These are phyloP conservation scores for Penicillium crystallinum DNA, from an alignment of 495 filamentous ascomycete species.

Conservation along the genomic window DNA sequence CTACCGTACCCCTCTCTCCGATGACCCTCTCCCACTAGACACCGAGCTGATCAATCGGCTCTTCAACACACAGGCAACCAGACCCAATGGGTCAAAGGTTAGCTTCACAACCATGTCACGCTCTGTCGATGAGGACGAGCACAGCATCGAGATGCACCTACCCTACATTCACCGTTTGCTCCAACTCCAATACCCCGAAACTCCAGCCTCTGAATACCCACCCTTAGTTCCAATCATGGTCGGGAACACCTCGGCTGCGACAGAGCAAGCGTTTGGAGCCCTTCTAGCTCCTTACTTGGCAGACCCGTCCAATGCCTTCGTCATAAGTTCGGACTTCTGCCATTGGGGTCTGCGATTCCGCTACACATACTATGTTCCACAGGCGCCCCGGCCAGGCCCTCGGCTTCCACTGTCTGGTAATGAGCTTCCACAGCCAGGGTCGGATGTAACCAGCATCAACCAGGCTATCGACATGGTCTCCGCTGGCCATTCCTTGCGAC, in stretches of 20 bases:
- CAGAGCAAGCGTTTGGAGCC: constrained; percentile 64
- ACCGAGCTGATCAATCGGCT: constrained; percentile 58
- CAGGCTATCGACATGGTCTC: constrained; percentile 28
- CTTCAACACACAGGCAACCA: constrained; percentile 40
- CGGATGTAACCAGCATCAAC: constrained; percentile 18
- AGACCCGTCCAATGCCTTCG: constrained; percentile 72
- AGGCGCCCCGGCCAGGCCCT: constrained; percentile 38
- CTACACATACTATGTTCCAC: constrained; percentile 75
- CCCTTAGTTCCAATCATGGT: constrained; percentile 83
- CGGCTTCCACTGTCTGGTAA: constrained; percentile 37
- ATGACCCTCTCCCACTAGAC: constrained; percentile 70
- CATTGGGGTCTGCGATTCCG: constrained; percentile 89
- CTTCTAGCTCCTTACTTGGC: constrained; percentile 75
- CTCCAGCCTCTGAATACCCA: constrained; percentile 51
- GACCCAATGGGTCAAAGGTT: constrained; percentile 32
- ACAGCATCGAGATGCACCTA: constrained; percentile 95
- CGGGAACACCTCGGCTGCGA: constrained; percentile 60
- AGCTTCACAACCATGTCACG: constrained; percentile 69
- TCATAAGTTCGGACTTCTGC: constrained; percentile 92
- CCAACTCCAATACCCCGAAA: constrained; percentile 37
- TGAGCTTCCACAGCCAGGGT: constrained; percentile 38
- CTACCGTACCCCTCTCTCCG: constrained; percentile 83
- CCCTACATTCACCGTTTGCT: constrained; percentile 87
- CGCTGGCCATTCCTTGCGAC: constrained; percentile 35
- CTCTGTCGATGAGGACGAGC: constrained; percentile 74